A percentile compares a stretch with the other conserved stretches of the same genome.
phyloP scores from a whole-genome alignment of 257 asterid genomes.

The Solanum paucissectum region DNA sequence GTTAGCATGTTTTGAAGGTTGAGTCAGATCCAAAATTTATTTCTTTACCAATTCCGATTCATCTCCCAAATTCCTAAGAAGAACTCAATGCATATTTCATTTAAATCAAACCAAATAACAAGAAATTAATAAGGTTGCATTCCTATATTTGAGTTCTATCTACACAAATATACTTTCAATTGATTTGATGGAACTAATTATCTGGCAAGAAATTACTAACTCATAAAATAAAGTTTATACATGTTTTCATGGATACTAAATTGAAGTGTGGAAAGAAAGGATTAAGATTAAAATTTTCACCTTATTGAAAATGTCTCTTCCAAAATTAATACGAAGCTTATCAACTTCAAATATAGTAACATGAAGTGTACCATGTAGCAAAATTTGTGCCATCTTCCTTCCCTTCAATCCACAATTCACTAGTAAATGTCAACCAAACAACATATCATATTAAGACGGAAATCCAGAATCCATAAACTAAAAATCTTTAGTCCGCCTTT shows the following conservation, averaged over 20 bases:
- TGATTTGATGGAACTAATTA: neutral
- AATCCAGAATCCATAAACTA: neutral
- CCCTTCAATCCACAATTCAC: neutral
- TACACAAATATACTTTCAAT: neutral
- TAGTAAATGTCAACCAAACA: neutral
- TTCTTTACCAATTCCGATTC: neutral
- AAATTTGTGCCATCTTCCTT: constrained; percentile 20
- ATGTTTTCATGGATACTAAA: neutral
- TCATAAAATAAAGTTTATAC: neutral
- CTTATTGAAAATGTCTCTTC: constrained; percentile 10
- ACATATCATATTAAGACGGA: neutral
- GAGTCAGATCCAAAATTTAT: neutral
- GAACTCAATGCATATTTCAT: neutral
- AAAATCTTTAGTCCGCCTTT: neutral
- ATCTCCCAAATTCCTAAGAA: neutral
- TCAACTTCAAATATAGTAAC: constrained; percentile 24
- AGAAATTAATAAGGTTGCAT: neutral
- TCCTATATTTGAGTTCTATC: neutral
- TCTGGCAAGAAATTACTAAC: neutral
- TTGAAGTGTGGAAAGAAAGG: neutral
- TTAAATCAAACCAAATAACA: neutral
- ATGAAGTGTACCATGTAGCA: constrained; percentile 29
- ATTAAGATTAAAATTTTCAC: neutral
- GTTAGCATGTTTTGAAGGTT: neutral
- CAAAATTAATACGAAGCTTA: constrained; percentile 10